phyloP scores from a whole-genome alignment of 2,329 filamentous ascomycete genomes.

The Exophiala viscosa region DNA sequence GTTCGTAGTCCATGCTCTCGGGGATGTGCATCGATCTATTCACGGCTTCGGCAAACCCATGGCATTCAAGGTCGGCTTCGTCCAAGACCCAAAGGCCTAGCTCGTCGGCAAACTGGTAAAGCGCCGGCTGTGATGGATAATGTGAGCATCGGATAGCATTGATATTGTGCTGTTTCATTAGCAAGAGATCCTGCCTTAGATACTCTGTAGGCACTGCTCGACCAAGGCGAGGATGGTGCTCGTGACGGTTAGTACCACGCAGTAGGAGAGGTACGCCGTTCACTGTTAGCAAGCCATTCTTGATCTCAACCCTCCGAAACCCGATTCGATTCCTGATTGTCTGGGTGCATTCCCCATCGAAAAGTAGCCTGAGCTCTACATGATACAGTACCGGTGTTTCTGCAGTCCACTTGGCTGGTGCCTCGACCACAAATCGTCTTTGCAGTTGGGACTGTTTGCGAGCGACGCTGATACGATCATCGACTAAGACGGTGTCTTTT shows the following conservation, averaged over 20 bases:
- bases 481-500: neutral
- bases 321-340: constrained; percentile 54
- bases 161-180: constrained; percentile 69
- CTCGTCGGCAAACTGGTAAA: constrained; percentile 35
- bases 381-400: constrained; percentile 50
- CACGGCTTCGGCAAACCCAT: constrained; percentile 30
- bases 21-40: neutral
- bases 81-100: constrained; percentile 38
- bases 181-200: constrained; percentile 58
- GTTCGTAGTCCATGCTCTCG: constrained; percentile 8
- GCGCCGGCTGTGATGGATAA: constrained; percentile 54
- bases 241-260: constrained; percentile 65
- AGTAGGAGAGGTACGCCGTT: constrained; percentile 61
- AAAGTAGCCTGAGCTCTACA: neutral
- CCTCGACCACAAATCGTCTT: constrained; percentile 39
- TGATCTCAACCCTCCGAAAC: constrained; percentile 62
- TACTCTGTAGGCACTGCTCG: constrained; percentile 62
- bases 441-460: neutral
- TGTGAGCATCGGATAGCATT: constrained; percentile 68
- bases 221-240: constrained; percentile 63
- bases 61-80: constrained; percentile 38
- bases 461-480: constrained; percentile 3
- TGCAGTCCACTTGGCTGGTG: constrained; percentile 63
- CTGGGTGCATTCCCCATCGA: constrained; percentile 1
- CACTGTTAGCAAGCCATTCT: constrained; percentile 50